Base-by-base conservation (phyloP, 371 early-diverging fungal species). In the Lichtheimia hyalospora region DNA sequence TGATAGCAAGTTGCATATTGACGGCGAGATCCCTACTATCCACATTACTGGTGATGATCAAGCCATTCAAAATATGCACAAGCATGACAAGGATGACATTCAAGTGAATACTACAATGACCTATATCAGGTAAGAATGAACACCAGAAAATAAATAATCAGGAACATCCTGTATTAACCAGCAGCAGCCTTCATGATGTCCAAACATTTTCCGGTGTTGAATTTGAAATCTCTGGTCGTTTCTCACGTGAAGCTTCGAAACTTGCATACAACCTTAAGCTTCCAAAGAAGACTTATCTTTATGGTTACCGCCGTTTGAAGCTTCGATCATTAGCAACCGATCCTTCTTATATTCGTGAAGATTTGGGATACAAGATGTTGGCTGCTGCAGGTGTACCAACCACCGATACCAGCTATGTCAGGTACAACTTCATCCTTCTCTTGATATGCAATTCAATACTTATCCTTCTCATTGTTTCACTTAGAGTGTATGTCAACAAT, bases 261-360 rank as follows among this genome's bases (percentile, higher is more conserved):
- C 49, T 71, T n/a, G 55, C 74, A 3, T 77, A 77, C 44, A 72
- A 67, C 16, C 44, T 74, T 20, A 68, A 74, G 14, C 16, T 72
- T 5, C 39, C 61, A 1, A 68, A 74, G 41, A 51, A 64, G 14
- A n/a, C 55, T 3, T 58, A 54, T 0, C 61, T 62, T 6, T 71
- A 59, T 57, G 61, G 64, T 12, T 71, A 62, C 23, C 63, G 61
- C 28, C 59, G 68, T 5, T 15, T 77, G 24, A 77, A 77, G 44
- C 58, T 77, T 2, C 62, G 77, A 20, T 53, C 74, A 0, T 16
- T 76, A 6, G 61, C 57, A 23, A 67, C 66, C 0, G 77, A 76
- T 56, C 73, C 71, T 3, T 73, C 77, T 10, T 76, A 76, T 23
- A 43, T 76, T 12, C 75, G 72, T 41, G 75, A 75, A 52, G 52